Conservation (phyloP, 2,329 filamentous ascomycete species). For the Botryosphaeria agaves region DNA sequence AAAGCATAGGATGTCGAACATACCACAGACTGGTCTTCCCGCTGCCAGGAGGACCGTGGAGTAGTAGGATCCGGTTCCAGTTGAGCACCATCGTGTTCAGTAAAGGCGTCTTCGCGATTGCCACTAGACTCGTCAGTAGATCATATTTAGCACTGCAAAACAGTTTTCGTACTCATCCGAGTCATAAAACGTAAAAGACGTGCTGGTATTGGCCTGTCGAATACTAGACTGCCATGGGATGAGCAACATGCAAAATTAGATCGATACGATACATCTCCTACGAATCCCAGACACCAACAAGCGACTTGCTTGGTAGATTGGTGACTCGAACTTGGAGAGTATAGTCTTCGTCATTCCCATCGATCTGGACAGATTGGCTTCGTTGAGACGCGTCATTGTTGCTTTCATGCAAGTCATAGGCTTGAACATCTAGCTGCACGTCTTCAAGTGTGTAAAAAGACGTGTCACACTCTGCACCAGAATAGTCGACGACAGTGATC, state of each 20-base stretch:
- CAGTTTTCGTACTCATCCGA: constrained; percentile 16
- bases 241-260: neutral
- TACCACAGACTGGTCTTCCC: constrained; percentile 26
- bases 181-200: constrained; percentile 21
- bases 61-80: constrained; percentile 27
- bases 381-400: constrained; percentile 10
- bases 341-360: constrained; percentile 9
- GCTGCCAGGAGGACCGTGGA: constrained; percentile 25
- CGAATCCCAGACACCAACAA: constrained; percentile 27
- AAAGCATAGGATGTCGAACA: neutral
- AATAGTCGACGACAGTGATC: constrained; percentile 22
- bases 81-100: constrained; percentile 21
- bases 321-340: constrained; percentile 16
- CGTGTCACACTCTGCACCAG: constrained; percentile 8
- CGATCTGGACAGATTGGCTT: constrained; percentile 7
- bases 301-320: constrained; percentile 18
- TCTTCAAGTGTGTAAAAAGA: constrained; percentile 13
- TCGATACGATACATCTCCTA: constrained; percentile 7
- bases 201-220: constrained; percentile 23
- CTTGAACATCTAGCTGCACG: constrained; percentile 23
- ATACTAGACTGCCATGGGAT: constrained; percentile 16
- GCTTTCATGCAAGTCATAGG: constrained; percentile 18
- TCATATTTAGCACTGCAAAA: neutral
- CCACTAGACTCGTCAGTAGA: constrained; percentile 7
- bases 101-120: constrained; percentile 15